phyloP scores from a whole-genome alignment of 352 stramenopile genomes.

The Phytophthora syringae region DNA sequence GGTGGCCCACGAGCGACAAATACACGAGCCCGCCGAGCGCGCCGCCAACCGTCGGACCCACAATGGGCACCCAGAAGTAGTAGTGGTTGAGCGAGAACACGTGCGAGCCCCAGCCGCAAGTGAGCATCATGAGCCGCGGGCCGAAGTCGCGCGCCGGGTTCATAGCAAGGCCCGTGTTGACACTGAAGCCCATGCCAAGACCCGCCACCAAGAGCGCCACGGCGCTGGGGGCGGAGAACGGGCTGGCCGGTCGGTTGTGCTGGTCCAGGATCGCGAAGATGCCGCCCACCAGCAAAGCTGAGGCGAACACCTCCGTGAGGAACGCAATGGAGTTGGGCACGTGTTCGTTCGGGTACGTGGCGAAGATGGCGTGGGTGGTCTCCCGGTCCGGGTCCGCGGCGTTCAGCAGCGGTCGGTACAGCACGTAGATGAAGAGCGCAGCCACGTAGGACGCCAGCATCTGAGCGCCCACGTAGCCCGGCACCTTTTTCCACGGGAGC shows the following conservation, averaged over 20 bases:
- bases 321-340: conserved; percentile 50
- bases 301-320: conserved; percentile 55
- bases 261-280: conserved; percentile 60
- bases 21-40: conserved; percentile 49
- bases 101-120: conserved; percentile 48
- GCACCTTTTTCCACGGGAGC: conserved; percentile 60
- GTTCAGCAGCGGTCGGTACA: conserved; percentile 60
- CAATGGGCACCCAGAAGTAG: conserved; percentile 68
- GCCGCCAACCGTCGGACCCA: conserved; percentile 48
- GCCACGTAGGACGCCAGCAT: conserved; percentile 52
- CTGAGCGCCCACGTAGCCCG: conserved; percentile 51
- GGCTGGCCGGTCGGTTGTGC: conserved; percentile 50
- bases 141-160: conserved; percentile 70
- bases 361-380: conserved; percentile 51
- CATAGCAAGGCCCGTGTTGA: conserved; percentile 61
- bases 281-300: conserved; percentile 50
- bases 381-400: conserved; percentile 49
- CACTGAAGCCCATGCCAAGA: conserved; percentile 65
- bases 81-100: conserved; percentile 53
- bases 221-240: conserved; percentile 39
- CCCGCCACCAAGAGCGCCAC: conserved; percentile 58
- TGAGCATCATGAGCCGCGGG: conserved; percentile 50
- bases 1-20: conserved; percentile 49
- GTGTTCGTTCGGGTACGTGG: conserved; percentile 53
- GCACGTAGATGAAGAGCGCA: conserved; percentile 49